Evolutionary conservation across 331 rosid genomes (phyloP), one percentile per base, ranked within the genome.

Genomic region (Pyracantha coccinea): DNA sequence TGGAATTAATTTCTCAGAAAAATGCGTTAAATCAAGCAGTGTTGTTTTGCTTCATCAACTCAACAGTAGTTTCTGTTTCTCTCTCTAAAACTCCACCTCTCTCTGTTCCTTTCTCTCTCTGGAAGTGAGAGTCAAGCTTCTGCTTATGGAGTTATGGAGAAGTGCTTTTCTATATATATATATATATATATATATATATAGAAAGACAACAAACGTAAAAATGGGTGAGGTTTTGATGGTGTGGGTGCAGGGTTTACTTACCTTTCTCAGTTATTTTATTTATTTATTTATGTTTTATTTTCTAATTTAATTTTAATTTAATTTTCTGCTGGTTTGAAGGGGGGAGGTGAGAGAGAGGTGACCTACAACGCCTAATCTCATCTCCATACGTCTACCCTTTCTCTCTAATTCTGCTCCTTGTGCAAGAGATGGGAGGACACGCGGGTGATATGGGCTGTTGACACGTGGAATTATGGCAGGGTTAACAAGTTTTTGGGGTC

Each of bases 331-430:
- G 68, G 23, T 31, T 52, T n/a, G 71, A 70, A 27, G 80, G 80
- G 77, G 77, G 83, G 77, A 74, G 89, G 85, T 78, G 87, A 71
- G 83, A 75, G 88, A 85, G 80, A 84, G 97, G 92, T 93, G 82
- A 90, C 96, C 98, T 78, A 88, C 74, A 87, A 81, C 87, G 85
- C 86, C 96, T 83, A 93, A 86, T 81, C 35, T 73, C 25, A 78
- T 66, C 38, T 75, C 83, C 47, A 29, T 77, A 88, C 86, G 81
- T 74, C 29, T 77, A 11, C n/a, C 8, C 12, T 25, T 64, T 54
- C 13, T 52, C 65, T 15, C 2, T 41, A 27, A 44, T 44, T 44
- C 50, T 13, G 50, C 16, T 44, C 11, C 16, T 20, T 11, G 63
- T 23, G 25, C 27, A 67, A 55, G 17, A 77, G 59, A 41, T 8